Conservation (phyloP, 2,329 filamentous ascomycete genomes). For the Aspergillus felis region DNA sequence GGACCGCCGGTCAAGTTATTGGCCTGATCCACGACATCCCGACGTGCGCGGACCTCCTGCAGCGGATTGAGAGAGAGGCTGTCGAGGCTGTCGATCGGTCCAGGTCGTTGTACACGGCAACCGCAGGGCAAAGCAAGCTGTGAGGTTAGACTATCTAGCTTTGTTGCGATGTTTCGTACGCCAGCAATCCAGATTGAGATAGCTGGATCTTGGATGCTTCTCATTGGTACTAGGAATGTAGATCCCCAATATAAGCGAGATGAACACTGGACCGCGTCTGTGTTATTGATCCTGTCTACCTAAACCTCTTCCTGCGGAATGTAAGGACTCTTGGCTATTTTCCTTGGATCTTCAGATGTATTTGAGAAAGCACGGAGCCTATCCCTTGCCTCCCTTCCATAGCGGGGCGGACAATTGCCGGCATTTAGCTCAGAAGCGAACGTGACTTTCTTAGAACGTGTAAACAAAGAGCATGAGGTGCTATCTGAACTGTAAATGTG, state of each 20-base stretch:
- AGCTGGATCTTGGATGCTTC: not conserved
- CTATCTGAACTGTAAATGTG: too few species aligned
- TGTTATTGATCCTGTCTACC: not conserved
- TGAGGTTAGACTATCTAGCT: conserved; percentile 25
- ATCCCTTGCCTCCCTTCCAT: not conserved
- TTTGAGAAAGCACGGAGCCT: not conserved
- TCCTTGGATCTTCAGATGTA: not conserved
- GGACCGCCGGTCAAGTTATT: conserved; percentile 96
- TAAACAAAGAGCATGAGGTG: not conserved
- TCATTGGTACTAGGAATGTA: not conserved
- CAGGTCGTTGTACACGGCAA: conserved; percentile 49
- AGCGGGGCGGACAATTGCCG: not conserved
- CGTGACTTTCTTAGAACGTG: not conserved
- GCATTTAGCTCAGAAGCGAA: not conserved
- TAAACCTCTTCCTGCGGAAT: not conserved
- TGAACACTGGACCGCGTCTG: not conserved
- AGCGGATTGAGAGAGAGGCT: conserved; percentile 74
- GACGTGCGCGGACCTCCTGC: conserved; percentile 65
- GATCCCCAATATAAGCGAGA: not conserved
- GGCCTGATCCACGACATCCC: conserved; percentile 81
- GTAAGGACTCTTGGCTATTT: not conserved
- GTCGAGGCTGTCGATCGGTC: conserved; percentile 61
- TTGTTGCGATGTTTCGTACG: not conserved
- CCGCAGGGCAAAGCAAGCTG: conserved; percentile 52
- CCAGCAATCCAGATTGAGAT: not conserved